Base-by-base conservation (phyloP, 257 asterid genomes). In the Solanum virginianum region DNA sequence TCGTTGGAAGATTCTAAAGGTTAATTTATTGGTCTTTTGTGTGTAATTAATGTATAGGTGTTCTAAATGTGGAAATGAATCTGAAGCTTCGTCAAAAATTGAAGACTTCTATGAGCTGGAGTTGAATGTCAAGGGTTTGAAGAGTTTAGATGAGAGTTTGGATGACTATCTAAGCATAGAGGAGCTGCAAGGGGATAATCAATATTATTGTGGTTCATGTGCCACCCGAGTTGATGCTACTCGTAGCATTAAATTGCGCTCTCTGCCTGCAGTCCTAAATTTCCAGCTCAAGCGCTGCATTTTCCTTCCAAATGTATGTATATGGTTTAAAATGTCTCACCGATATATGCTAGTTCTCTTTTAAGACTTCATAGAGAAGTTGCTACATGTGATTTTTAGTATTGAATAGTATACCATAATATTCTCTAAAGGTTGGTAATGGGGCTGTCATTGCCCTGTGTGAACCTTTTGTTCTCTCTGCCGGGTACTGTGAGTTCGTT, bases 221-320 rank as follows among this genome's bases (percentile, higher is more conserved):
- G 95, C 93, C 86, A 89, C 92, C 80, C 92, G 98, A 88, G 99
- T 90, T 85, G 96, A 96, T 92, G 99, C 99, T 85, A 89, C 97
- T 83, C 98, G 98, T 79, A 92, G 97, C 91, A 96, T 96, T 86
- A 95, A 93, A 88, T 90, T 96, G 93, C 98, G 97, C 81, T 93
- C 98, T 32, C 92, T 96, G 84, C 99, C 99, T 81, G 87, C 93
- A 83, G 94, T 96, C 86, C 96, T 96, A 13, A 96, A 92, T 88
- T 92, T 96, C 91, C 99, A 96, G 93, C 99, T 96, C 91, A 96
- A 95, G 94, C 97, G 99, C 13, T 96, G 97, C 88, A 92, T 96
- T 91, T 96, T 96, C 94, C 97, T 95, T 75, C 97, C 99, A 86
- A 95, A 96, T 90, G 99, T 96, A 95, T 85, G 72, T 63, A 16